Base-by-base conservation (phyloP, 441 rosid species). In the Biscutella laevigata region DNA sequence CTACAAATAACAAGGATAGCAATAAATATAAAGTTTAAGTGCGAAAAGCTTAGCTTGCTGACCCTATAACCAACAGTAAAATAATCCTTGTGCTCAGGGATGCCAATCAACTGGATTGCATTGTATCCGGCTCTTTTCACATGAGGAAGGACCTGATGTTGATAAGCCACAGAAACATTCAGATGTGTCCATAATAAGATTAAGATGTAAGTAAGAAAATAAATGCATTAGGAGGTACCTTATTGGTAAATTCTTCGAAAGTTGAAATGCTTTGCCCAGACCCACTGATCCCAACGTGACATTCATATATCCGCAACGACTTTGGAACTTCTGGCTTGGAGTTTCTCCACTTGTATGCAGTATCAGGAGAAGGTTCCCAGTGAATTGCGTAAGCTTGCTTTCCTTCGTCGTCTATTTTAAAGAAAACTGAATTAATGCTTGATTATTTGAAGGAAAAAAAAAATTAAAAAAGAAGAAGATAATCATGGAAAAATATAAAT, bases 271-370 rank as follows among this genome's bases (percentile, higher is more conserved):
- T 85, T 48, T 83, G 81, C 63, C 85, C 86, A 51, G 84, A 73
- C 58, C 98, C 91, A 80, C 98, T 83, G 47, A 91, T 91, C 32
- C 98, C 98, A 77, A 88, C 77, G 66, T 88, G 96, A 64, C 98
- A 88, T 70, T 91, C 98, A 35, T 91, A 91, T 68, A 85, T 88
- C 14, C 96, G 90, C 63, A 91, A 76, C 46, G 96, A 85, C 70
- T 70, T 79, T 44, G 94, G 95, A 66, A 60, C 71, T 54, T 76
- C 52, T 8, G 88, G 94, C 34, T 39, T 47, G 39, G 73, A 12
- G 71, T 80, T 53, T 57, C 77, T 91, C 95, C 98, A 91, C 70
- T 85, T 85, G 74, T 82, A 82, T 42, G 77, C 84, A 66, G 43
- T 34, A 53, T 88, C 91, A 27, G 88, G 96, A 37, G 98, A 71